Conservation (phyloP, 1,284 basidiomycete species). For the Flammula alnicola region DNA sequence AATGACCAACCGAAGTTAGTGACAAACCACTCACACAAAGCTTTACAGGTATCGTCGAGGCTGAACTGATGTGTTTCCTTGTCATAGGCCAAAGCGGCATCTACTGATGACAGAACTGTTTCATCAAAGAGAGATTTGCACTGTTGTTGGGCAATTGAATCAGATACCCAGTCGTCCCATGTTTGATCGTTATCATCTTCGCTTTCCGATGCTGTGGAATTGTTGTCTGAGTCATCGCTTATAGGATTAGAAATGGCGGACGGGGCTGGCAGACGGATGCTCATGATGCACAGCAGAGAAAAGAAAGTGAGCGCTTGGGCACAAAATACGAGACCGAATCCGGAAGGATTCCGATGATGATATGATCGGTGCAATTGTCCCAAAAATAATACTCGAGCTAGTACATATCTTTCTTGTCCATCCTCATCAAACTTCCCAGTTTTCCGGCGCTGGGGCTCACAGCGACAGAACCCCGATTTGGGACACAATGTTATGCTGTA, state of each 20-base stretch:
- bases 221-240: constrained; percentile 39
- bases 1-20: neutral
- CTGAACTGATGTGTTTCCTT: constrained; percentile 65
- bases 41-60: constrained; percentile 52
- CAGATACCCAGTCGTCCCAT: constrained; percentile 84
- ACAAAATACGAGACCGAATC: constrained; percentile 24
- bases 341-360: constrained; percentile 14
- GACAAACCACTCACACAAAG: constrained; percentile 51
- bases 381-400: constrained; percentile 39
- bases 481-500: neutral
- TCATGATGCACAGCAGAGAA: constrained; percentile 34
- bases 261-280: constrained; percentile 39
- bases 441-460: neutral
- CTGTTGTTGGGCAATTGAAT: constrained; percentile 55
- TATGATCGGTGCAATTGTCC: constrained; percentile 13
- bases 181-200: constrained; percentile 67
- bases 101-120: constrained; percentile 59
- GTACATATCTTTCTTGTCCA: too few relatives aligned
- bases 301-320: constrained; percentile 12
- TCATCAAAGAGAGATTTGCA: constrained; percentile 87
- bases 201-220: constrained; percentile 25
- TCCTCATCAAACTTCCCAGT: too few relatives aligned
- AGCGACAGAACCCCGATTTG: neutral
- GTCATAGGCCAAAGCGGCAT: constrained; percentile 72
- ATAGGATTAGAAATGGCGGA: constrained; percentile 24